These are phyloP conservation scores for Yarrowia osloensis DNA, from an alignment of 805 yeast genomes.

Conservation along the genomic window DNA sequence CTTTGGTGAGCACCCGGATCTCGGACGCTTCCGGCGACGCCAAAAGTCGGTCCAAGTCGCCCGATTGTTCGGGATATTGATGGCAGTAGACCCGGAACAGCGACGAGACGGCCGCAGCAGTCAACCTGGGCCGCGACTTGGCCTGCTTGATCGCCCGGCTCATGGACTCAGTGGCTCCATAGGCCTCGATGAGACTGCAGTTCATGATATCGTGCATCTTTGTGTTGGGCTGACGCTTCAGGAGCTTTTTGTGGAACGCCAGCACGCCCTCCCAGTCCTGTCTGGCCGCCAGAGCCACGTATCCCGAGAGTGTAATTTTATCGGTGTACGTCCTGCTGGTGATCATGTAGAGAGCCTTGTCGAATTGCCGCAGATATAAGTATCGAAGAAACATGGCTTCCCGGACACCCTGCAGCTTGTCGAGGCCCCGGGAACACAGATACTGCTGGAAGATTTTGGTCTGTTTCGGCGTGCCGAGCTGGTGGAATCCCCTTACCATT, in stretches of 20 bases:
- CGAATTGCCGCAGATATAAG: background rate
- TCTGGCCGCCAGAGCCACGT: background rate
- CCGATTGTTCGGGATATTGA: conserved; percentile 4
- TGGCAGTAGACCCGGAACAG: conserved; percentile 5
- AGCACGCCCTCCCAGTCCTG: background rate
- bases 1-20: background rate
- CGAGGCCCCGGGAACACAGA: background rate
- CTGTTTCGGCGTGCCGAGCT: background rate
- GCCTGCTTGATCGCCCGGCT: background rate
- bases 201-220: background rate
- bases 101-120: background rate
- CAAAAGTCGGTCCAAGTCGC: conserved; percentile 4
- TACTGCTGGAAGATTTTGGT: background rate
- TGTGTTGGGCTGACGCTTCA: background rate
- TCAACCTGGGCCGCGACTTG: background rate
- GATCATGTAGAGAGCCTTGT: background rate
- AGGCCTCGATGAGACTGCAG: background rate
- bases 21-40: conserved; percentile 1
- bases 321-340: background rate
- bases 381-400: conserved; percentile 4
- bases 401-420: background rate
- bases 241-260: background rate
- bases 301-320: background rate
- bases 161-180: background rate
- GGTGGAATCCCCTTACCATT: background rate